phyloP scores from a whole-genome alignment of 2,329 filamentous ascomycete species.

The Knufia fluminis region DNA sequence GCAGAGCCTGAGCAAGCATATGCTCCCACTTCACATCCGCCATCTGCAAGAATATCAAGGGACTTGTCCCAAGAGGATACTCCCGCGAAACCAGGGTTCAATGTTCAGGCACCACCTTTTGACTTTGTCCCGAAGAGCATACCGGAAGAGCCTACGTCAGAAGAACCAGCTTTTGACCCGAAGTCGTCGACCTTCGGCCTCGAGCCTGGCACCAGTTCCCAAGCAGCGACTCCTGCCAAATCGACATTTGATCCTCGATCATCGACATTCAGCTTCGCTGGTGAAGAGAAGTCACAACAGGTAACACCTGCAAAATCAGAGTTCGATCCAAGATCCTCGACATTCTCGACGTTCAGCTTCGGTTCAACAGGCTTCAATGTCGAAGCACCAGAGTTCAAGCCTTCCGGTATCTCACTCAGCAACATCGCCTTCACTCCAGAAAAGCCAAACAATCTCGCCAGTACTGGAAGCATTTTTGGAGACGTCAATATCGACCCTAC shows the following conservation, averaged over 20 bases:
- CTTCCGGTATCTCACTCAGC: conserved; percentile 28
- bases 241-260: conserved; percentile 12
- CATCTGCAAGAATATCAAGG: background rate
- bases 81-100: conserved; percentile 10
- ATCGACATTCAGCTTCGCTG: conserved; percentile 16
- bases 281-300: conserved; percentile 29
- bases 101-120: conserved; percentile 15
- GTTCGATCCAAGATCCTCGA: conserved; percentile 12
- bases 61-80: background rate
- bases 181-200: background rate
- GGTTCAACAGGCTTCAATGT: conserved; percentile 62
- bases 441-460: conserved; percentile 10
- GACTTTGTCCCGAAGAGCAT: conserved; percentile 30
- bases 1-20: background rate
- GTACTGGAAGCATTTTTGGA: conserved; percentile 51
- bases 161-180: background rate
- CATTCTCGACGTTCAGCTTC: conserved; percentile 28
- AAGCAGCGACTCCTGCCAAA: conserved; percentile 9
- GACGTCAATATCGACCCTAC: conserved; percentile 57
- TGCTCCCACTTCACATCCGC: background rate
- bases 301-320: conserved; percentile 1
- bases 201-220: background rate
- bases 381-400: conserved; percentile 68
- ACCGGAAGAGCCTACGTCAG: conserved; percentile 2
- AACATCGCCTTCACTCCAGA: conserved; percentile 5